Evolutionary conservation across 2,329 filamentous ascomycete species (phyloP).

Genomic region (Arthrobotrys musiformis): DNA sequence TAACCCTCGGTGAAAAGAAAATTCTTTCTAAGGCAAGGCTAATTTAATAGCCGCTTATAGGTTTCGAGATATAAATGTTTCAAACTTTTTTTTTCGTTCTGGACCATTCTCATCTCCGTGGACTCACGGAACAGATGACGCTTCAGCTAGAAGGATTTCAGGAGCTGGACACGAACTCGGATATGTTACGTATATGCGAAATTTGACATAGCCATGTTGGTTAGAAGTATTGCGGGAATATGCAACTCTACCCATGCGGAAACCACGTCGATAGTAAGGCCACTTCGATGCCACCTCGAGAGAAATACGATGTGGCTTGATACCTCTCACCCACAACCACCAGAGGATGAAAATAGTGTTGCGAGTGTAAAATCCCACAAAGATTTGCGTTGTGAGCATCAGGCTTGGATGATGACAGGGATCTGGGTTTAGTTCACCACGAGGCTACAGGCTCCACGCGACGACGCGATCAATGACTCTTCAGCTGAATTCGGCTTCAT

Average conservation of each 20-base stretch:
- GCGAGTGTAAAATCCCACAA: not conserved
- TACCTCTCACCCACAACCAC: not conserved
- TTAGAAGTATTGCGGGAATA: not conserved
- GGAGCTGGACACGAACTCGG: not conserved
- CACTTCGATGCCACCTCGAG: not conserved
- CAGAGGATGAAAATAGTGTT: too few relatives aligned
- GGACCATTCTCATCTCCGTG: slow-evolving; percentile 1
- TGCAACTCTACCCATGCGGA: not conserved
- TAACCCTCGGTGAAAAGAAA: slow-evolving; percentile 2
- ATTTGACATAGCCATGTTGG: not conserved
- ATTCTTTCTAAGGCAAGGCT: not conserved
- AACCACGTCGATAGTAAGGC: not conserved
- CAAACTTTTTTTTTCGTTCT: not conserved
- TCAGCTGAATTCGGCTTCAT: slow-evolving; percentile 5
- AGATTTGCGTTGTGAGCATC: slow-evolving; percentile 1
- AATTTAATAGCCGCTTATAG: slow-evolving; percentile 16
- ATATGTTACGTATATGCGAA: slow-evolving; percentile 2
- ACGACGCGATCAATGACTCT: slow-evolving; percentile 30
- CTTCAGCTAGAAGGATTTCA: slow-evolving; percentile 24
- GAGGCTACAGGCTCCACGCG: slow-evolving; percentile 6
- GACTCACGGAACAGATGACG: slow-evolving; percentile 13
- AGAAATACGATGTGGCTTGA: not conserved
- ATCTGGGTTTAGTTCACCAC: not conserved
- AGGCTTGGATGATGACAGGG: not conserved
- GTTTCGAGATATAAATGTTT: slow-evolving; percentile 39